Percentiles rank a stretch among this genome's conserved stretches.
These are phyloP conservation scores for Chrysochromulina tobinii DNA, from an alignment of 78 protist genomes.

Conservation along the genomic window DNA sequence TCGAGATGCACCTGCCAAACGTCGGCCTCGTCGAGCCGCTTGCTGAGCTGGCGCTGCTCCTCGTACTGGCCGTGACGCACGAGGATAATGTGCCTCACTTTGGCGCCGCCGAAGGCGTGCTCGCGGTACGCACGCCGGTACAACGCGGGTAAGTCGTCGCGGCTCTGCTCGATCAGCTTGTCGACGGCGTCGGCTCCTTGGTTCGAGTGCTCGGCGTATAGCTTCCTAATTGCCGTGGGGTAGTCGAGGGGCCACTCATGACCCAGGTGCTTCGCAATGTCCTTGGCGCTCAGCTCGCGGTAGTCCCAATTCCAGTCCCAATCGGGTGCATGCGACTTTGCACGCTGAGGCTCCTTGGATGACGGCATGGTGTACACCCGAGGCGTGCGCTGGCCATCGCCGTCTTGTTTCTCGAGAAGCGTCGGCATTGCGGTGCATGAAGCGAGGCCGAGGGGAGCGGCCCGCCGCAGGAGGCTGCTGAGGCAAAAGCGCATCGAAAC, in stretches of 20 bases:
- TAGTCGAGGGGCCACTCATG: background rate
- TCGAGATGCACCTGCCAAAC: background rate
- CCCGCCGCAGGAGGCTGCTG: no score
- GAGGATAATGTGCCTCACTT: background rate
- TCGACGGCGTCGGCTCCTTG: background rate
- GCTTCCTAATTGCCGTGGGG: background rate
- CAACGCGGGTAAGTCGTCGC: background rate
- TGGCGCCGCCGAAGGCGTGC: background rate
- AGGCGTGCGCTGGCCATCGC: no score
- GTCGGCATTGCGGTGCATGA: no score
- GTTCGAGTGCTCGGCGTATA: background rate
- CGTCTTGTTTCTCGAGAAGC: no score
- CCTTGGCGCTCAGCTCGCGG: background rate
- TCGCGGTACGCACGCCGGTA: background rate
- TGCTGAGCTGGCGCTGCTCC: background rate
- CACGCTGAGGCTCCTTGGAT: no score
- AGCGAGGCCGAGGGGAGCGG: no score
- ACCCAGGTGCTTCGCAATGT: background rate
- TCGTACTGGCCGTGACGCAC: conserved; percentile 32
- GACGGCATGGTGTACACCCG: no score
- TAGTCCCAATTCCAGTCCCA: conserved; percentile 12
- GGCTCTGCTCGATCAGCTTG: background rate
- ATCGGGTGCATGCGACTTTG: no score
- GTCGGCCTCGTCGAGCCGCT: background rate
- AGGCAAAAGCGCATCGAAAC: no score